Percentiles rank a stretch among this genome's conserved stretches.
These are phyloP conservation scores for Endocarpon pusillum DNA, from an alignment of 495 filamentous ascomycete genomes.

Conservation along the genomic window DNA sequence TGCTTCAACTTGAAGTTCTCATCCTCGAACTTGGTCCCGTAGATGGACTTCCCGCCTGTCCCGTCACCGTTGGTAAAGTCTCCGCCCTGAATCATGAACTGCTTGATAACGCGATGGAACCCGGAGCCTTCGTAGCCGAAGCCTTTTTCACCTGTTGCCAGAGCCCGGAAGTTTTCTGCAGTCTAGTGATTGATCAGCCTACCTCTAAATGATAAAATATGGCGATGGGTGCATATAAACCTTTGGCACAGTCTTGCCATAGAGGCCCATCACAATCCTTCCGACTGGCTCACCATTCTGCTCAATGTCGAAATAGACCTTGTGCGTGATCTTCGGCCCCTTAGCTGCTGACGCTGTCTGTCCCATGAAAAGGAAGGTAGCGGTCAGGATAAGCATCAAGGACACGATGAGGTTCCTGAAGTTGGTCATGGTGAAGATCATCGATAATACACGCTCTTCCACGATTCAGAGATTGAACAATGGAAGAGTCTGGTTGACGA, in stretches of 20 bases:
- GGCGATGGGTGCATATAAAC: slow-evolving; percentile 16
- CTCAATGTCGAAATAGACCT: slow-evolving; percentile 90
- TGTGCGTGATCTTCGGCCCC: slow-evolving; percentile 91
- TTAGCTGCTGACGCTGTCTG: slow-evolving; percentile 58
- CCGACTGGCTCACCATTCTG: slow-evolving; percentile 79
- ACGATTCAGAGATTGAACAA: no score
- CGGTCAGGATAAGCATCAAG: slow-evolving; percentile 54
- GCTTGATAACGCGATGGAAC: slow-evolving; percentile 97
- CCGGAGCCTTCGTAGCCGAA: slow-evolving; percentile 87
- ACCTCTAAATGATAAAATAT: neutral
- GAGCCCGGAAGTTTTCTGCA: slow-evolving; percentile 93
- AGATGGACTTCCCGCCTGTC: slow-evolving; percentile 95
- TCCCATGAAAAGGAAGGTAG: slow-evolving; percentile 54
- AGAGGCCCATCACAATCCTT: slow-evolving; percentile 81
- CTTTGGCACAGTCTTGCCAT: slow-evolving; percentile 96
- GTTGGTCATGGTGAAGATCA: slow-evolving; percentile 27
- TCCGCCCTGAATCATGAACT: slow-evolving; percentile 99
- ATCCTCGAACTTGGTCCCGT: slow-evolving; percentile 85
- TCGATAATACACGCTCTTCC: no score
- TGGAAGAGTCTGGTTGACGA: no score
- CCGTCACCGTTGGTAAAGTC: slow-evolving; percentile 96
- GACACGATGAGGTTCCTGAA: slow-evolving; percentile 39
- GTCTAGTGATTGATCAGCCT: slow-evolving; percentile 34
- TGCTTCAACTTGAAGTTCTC: slow-evolving; percentile 99
- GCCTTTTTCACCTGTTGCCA: slow-evolving; percentile 93